Evolutionary conservation across 164 flowering plant genomes (phyloP).

Genomic region (Chimonanthus salicifolius): DNA sequence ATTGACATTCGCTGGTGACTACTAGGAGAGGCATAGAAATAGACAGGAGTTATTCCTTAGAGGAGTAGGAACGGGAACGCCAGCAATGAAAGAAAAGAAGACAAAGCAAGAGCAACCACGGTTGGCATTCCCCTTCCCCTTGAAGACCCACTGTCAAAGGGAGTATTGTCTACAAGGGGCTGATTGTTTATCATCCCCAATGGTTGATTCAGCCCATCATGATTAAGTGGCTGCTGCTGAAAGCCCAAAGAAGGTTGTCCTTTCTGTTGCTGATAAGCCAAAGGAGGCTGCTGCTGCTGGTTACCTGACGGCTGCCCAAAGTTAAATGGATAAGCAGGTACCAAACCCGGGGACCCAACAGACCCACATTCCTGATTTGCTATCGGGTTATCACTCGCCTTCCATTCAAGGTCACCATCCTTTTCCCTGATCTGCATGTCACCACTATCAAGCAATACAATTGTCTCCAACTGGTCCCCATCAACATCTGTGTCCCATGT

Average conservation of each 20-base stretch:
- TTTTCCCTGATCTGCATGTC: slow-evolving; percentile 37
- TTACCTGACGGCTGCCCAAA: slow-evolving; percentile 23
- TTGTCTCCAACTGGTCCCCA: slow-evolving; percentile 23
- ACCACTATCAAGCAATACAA: slow-evolving; percentile 35
- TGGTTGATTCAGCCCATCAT: slow-evolving; percentile 16
- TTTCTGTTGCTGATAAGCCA: neutral
- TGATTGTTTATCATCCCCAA: slow-evolving; percentile 17
- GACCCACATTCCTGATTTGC: slow-evolving; percentile 36
- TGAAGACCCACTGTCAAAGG: slow-evolving; percentile 31
- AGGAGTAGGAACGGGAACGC: neutral
- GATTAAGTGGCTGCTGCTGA: slow-evolving; percentile 3
- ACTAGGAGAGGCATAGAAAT: too few relatives aligned
- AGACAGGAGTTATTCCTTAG: neutral
- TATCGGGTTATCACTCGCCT: slow-evolving; percentile 29
- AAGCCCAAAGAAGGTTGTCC: neutral
- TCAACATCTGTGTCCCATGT: slow-evolving; percentile 34
- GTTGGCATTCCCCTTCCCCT: neutral
- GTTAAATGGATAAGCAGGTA: slow-evolving; percentile 23
- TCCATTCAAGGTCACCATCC: slow-evolving; percentile 32
- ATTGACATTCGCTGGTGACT: too few relatives aligned
- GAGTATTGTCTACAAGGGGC: slow-evolving; percentile 30
- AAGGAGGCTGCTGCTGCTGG: slow-evolving; percentile 6
- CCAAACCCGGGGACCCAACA: slow-evolving; percentile 27
- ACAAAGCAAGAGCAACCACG: slow-evolving; percentile 11
- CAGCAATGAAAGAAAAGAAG: neutral